These are phyloP conservation scores for Phytophthora chlamydospora DNA, from an alignment of 352 stramenopile genomes.

Conservation along the genomic window DNA sequence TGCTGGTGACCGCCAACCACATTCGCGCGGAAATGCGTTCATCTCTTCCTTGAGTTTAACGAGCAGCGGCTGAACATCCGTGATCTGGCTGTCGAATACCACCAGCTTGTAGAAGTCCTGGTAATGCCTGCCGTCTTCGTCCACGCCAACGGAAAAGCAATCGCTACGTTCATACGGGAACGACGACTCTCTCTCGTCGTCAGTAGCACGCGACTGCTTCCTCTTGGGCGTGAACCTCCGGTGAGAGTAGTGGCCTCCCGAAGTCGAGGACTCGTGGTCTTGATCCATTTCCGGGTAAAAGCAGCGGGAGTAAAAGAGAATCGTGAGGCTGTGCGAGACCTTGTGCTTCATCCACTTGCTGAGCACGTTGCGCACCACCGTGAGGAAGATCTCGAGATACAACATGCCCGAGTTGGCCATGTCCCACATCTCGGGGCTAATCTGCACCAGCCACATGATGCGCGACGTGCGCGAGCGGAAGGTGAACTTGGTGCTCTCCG, in stretches of 20 bases:
- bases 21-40: constrained; percentile 74
- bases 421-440: constrained; percentile 95
- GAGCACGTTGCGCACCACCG: constrained; percentile 80
- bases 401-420: constrained; percentile 89
- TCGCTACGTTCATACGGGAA: constrained; percentile 70
- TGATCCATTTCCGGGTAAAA: constrained; percentile 86
- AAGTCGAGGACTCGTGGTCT: constrained; percentile 35
- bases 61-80: constrained; percentile 70
- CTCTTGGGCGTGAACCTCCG: constrained; percentile 27
- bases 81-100: constrained; percentile 72
- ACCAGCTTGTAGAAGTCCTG: constrained; percentile 90
- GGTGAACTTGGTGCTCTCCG: constrained; percentile 96
- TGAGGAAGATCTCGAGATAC: constrained; percentile 92
- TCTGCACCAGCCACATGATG: constrained; percentile 98
- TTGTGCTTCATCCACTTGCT: constrained; percentile 92
- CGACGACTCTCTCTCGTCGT: constrained; percentile 51
- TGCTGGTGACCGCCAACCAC: constrained; percentile 63
- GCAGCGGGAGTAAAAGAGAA: constrained; percentile 92
- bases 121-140: constrained; percentile 80
- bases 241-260: constrained; percentile 14
- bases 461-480: constrained; percentile 94
- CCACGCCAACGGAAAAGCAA: constrained; percentile 74
- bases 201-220: constrained; percentile 21
- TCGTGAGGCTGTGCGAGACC: constrained; percentile 91
- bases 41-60: constrained; percentile 82